A percentile compares a stretch with the other conserved stretches of the same genome.
Evolutionary conservation across 176 grass and related monocot species (phyloP).

Genomic region (Leersia perrieri): DNA sequence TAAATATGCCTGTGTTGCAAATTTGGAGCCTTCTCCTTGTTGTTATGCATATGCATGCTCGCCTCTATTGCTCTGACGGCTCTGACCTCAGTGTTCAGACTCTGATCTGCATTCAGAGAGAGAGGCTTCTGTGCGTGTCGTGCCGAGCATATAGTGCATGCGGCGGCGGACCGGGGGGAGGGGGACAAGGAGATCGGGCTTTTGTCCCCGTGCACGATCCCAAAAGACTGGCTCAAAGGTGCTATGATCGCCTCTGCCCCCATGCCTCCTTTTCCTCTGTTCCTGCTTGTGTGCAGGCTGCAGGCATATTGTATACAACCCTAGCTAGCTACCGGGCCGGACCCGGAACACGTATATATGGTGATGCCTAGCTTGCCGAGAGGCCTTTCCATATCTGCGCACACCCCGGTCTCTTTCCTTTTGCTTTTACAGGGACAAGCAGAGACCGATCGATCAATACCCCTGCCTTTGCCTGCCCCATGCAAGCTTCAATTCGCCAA

Average conservation of each 20-base stretch:
- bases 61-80: not conserved
- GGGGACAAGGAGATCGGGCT: slow-evolving; percentile 63
- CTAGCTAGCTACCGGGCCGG: not conserved
- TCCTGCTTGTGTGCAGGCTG: too few species aligned
- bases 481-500: too few species aligned
- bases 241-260: not conserved
- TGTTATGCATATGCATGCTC: slow-evolving; percentile 34
- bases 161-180: not conserved
- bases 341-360: not conserved
- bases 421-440: not conserved
- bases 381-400: not conserved
- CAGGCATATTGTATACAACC: too few species aligned
- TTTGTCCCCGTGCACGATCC: slow-evolving; percentile 50
- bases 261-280: too few species aligned
- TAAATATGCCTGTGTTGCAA: too few species aligned
- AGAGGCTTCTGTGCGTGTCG: not conserved
- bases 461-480: too few species aligned
- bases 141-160: slow-evolving; percentile 45
- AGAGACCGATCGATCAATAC: not conserved
- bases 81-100: too few species aligned
- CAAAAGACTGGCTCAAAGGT: not conserved
- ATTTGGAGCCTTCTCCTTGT: slow-evolving; percentile 76
- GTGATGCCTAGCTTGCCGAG: too few species aligned
- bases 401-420: not conserved
- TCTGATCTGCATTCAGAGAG: too few species aligned